Evolutionary conservation across 2,329 filamentous ascomycete genomes (phyloP).

Genomic region (Xylariaceae sp.): DNA sequence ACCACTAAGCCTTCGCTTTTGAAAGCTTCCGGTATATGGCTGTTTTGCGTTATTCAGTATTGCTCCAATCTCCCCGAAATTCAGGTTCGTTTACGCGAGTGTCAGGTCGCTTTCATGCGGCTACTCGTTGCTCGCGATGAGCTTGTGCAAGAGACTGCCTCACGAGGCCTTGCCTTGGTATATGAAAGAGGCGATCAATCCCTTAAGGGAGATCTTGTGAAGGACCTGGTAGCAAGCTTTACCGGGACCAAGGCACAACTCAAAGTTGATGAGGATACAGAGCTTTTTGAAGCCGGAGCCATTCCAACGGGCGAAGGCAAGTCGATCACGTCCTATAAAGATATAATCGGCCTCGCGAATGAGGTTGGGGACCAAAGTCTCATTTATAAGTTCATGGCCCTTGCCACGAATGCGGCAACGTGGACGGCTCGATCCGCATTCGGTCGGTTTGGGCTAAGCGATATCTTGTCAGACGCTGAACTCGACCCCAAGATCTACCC

Average conservation of each 20-base stretch:
- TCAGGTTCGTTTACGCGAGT: constrained; percentile 73
- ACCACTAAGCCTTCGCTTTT: constrained; percentile 85
- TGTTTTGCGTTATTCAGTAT: constrained; percentile 88
- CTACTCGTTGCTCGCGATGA: constrained; percentile 89
- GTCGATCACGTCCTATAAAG: constrained; percentile 93
- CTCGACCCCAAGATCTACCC: constrained; percentile 94
- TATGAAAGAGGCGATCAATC: constrained; percentile 88
- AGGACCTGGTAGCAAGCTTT: constrained; percentile 86
- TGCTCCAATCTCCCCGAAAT: constrained; percentile 79
- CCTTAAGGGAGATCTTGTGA: constrained; percentile 80
- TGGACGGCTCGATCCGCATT: constrained; percentile 98
- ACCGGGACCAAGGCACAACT: constrained; percentile 75
- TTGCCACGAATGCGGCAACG: constrained; percentile 92
- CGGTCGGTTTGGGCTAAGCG: constrained; percentile 89
- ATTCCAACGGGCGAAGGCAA: constrained; percentile 87
- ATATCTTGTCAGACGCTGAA: constrained; percentile 83
- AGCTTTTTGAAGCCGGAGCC: constrained; percentile 89
- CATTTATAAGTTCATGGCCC: constrained; percentile 98
- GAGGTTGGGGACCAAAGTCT: constrained; percentile 94
- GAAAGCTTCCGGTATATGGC: constrained; percentile 93
- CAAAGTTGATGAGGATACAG: constrained; percentile 87
- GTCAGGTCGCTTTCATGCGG: constrained; percentile 84
- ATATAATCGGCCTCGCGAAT: constrained; percentile 93
- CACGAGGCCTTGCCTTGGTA: constrained; percentile 84
- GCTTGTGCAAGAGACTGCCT: constrained; percentile 93